Evolutionary conservation across 192 early-diverging fungal species (phyloP).

Genomic region (Rhizophagus clarus): DNA sequence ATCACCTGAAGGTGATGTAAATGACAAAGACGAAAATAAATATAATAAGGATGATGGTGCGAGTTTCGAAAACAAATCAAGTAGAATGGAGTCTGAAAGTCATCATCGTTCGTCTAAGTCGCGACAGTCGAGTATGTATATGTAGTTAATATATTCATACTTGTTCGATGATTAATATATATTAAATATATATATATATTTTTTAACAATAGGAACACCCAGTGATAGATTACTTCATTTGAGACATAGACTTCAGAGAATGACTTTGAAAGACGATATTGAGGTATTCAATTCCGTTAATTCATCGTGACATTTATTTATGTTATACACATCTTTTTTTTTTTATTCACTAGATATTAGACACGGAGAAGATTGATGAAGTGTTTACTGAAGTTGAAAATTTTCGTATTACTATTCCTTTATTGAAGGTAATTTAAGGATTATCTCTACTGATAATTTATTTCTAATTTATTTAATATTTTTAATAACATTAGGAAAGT

Average conservation of each 20-base stretch:
- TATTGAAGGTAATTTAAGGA: constrained; percentile 38
- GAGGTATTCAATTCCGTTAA: constrained; percentile 22
- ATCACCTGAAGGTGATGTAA: background rate
- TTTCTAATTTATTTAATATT: constrained; percentile 4
- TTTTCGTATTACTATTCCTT: constrained; percentile 40
- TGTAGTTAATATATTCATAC: background rate
- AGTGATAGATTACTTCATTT: constrained; percentile 38
- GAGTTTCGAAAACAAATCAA: background rate
- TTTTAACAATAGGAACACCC: constrained; percentile 17
- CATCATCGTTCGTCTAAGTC: constrained; percentile 4
- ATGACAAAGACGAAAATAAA: background rate
- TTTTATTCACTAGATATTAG: constrained; percentile 15
- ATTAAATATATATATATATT: no score
- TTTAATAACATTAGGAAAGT: constrained; percentile 35
- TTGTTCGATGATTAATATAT: background rate
- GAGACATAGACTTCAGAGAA: constrained; percentile 45
- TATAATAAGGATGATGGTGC: background rate
- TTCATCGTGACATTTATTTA: background rate
- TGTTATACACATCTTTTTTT: background rate
- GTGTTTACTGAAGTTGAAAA: constrained; percentile 43
- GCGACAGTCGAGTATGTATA: background rate
- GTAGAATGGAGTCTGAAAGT: constrained; percentile 9
- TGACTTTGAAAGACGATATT: constrained; percentile 37
- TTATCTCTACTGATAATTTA: background rate
- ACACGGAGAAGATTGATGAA: constrained; percentile 38